Conservation (phyloP, 106 monocot species). For the Dioscorea alata region DNA sequence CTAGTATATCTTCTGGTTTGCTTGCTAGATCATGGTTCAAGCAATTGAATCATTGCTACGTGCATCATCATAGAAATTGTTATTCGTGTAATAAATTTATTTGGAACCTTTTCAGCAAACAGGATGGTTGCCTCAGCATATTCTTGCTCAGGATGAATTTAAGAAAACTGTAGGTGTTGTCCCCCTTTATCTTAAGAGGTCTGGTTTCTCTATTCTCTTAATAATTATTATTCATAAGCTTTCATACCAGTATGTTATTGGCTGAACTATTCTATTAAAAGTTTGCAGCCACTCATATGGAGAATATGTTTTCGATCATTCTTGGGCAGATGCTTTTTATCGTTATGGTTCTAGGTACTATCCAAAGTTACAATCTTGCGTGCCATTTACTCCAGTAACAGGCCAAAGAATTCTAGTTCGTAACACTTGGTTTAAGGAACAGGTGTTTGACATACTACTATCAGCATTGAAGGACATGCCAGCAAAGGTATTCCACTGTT, state of each 20-base stretch:
- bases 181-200: constrained; percentile 99
- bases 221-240: neutral
- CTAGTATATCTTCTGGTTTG: too few relatives aligned
- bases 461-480: constrained; percentile 67
- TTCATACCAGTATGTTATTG: neutral
- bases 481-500: constrained; percentile 47
- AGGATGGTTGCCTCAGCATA: constrained; percentile 92
- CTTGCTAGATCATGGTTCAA: too few relatives aligned
- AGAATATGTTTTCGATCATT: constrained; percentile 95
- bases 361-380: constrained; percentile 90
- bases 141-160: constrained; percentile 84
- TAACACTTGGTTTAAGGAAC: constrained; percentile 59
- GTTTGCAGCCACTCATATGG: constrained; percentile 91
- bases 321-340: constrained; percentile 98
- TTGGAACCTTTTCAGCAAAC: constrained; percentile 75
- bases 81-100: neutral
- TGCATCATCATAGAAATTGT: too few relatives aligned
- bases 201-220: constrained; percentile 8
- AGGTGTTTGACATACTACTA: constrained; percentile 75
- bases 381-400: constrained; percentile 98
- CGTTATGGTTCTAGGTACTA: constrained; percentile 86
- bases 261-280: constrained; percentile 10
- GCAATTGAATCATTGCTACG: too few relatives aligned
- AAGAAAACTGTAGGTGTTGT: constrained; percentile 89
- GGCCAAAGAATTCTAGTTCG: constrained; percentile 89